A percentile compares a stretch with the other conserved stretches of the same genome.
Evolutionary conservation across 2,329 filamentous ascomycete genomes (phyloP).

Genomic region (Colletotrichum musicola): DNA sequence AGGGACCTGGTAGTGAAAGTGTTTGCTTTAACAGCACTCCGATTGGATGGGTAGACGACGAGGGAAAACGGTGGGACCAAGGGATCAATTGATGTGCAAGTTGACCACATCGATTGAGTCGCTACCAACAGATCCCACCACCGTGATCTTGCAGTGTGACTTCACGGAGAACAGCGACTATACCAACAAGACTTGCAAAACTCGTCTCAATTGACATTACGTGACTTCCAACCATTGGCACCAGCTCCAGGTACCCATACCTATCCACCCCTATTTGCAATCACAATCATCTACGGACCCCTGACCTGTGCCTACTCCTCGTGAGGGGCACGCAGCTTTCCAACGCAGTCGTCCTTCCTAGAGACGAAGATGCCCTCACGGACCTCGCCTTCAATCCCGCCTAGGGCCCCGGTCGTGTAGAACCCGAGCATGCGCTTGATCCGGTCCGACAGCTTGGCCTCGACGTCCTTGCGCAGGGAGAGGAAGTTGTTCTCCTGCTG

Average conservation of each 20-base stretch:
- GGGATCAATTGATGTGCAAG: too few species aligned
- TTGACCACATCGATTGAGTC: too few species aligned
- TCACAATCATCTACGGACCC: background rate
- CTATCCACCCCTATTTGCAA: background rate
- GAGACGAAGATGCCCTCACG: conserved; percentile 15
- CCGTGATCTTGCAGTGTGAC: too few species aligned
- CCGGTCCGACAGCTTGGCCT: conserved; percentile 23
- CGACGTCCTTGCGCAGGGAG: conserved; percentile 24
- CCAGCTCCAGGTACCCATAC: background rate
- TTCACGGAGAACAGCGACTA: too few species aligned
- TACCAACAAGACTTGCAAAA: too few species aligned
- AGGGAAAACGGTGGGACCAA: background rate
- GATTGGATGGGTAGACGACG: background rate
- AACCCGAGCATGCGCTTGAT: conserved; percentile 17
- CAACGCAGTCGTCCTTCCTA: conserved; percentile 12
- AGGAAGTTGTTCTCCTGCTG: conserved; percentile 23
- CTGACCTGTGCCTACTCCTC: background rate
- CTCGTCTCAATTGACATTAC: too few species aligned
- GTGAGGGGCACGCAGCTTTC: background rate
- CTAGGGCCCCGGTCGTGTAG: conserved; percentile 20
- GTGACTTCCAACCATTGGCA: background rate
- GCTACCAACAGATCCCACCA: too few species aligned
- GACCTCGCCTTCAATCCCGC: conserved; percentile 13
- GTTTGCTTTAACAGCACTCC: background rate
- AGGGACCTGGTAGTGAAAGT: background rate